Conservation (phyloP, 1,284 basidiomycete genomes). For the Volvariella surrecta region DNA sequence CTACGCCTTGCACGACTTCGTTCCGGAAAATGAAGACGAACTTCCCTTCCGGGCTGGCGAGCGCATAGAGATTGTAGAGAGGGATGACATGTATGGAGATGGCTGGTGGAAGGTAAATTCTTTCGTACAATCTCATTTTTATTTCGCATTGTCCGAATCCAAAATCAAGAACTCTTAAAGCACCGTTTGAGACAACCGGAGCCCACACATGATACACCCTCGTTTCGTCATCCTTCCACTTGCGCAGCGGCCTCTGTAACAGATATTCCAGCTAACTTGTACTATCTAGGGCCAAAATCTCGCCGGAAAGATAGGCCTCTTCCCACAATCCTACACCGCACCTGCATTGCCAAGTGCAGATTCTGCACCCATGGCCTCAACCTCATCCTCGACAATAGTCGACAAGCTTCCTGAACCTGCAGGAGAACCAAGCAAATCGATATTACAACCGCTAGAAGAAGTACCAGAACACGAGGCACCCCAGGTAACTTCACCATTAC, state of each 20-base stretch:
- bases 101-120: slow-evolving; percentile 96
- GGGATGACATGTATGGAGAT: slow-evolving; percentile 89
- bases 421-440: slow-evolving; percentile 9
- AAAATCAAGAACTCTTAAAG: too few species aligned
- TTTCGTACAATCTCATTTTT: slow-evolving; percentile 9
- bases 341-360: slow-evolving; percentile 31
- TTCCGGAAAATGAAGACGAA: slow-evolving; percentile 92
- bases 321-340: slow-evolving; percentile 88
- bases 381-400: slow-evolving; percentile 15
- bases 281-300: slow-evolving; percentile 71
- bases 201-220: neutral
- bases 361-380: slow-evolving; percentile 13
- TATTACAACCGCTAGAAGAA: slow-evolving; percentile 36
- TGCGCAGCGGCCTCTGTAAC: neutral
- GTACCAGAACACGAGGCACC: slow-evolving; percentile 29
- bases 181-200: too few species aligned
- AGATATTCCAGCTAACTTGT: slow-evolving; percentile 6
- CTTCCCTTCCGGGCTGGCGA: slow-evolving; percentile 84
- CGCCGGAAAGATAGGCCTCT: slow-evolving; percentile 79
- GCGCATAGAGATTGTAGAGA: slow-evolving; percentile 84
- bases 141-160: slow-evolving; percentile 3
- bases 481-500: slow-evolving; percentile 10
- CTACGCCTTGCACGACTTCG: slow-evolving; percentile 81
- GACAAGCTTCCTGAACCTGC: slow-evolving; percentile 16
- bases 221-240: neutral